Evolutionary conservation across 768 basidiomycete genomes (phyloP).

Genomic region (Auricularia sp.): DNA sequence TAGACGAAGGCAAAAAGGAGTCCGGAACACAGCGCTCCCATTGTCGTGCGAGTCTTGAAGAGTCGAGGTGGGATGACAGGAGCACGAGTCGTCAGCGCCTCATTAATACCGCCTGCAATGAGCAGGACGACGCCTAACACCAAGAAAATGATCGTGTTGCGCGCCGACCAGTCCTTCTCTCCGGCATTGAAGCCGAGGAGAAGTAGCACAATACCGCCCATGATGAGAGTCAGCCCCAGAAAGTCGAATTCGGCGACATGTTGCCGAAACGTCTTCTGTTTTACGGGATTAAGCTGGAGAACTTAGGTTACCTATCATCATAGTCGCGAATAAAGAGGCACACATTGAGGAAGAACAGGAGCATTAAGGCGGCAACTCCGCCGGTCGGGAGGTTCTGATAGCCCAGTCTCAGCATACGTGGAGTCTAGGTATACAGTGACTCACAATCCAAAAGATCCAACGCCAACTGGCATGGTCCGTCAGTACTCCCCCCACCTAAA

Average conservation of each 20-base stretch:
- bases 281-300: constrained; percentile 27
- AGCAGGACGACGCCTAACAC: constrained; percentile 25
- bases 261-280: constrained; percentile 23
- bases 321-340: not conserved
- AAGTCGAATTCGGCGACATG: constrained; percentile 31
- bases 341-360: constrained; percentile 62
- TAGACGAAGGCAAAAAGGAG: constrained; percentile 59
- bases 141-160: constrained; percentile 27
- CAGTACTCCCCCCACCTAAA: constrained; percentile 7
- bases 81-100: constrained; percentile 29
- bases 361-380: constrained; percentile 28
- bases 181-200: constrained; percentile 30
- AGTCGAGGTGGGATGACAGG: constrained; percentile 68
- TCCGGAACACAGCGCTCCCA: constrained; percentile 42
- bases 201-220: constrained; percentile 28
- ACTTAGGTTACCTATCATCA: constrained; percentile 11
- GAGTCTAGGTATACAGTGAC: not conserved
- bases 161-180: constrained; percentile 22
- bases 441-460: constrained; percentile 14
- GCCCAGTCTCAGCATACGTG: not conserved
- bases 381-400: constrained; percentile 14
- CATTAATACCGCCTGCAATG: constrained; percentile 23
- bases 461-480: constrained; percentile 15
- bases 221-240: constrained; percentile 26
- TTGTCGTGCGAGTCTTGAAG: constrained; percentile 72